Evolutionary conservation across 208 protist genomes (phyloP), one percentile per base, ranked within the genome.

Genomic region (Blastocrithidia nonstop): DNA sequence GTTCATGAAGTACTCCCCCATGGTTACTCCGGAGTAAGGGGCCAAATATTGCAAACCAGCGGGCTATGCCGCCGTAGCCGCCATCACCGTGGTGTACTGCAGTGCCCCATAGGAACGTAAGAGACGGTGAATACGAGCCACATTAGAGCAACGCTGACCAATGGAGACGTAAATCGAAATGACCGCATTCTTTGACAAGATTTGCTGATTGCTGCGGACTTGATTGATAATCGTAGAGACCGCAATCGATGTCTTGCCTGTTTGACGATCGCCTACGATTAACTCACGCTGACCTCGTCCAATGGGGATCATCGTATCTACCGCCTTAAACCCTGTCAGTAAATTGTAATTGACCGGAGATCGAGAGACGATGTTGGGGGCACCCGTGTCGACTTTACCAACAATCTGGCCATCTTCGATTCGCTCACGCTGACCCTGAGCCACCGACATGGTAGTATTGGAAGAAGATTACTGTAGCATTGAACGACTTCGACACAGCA

Each of bases 211-310:
- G 45, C 73, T 68, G 42, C 67, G 65, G 42, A 88, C 79, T 71
- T 95, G 88, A 68, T 95, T 95, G 58, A 95, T 83, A 54, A 95
- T 93, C 44, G 85, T 79, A 48, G 87, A 90, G 22, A 95, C 66
- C 28, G 88, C 88, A 64, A 95, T 82, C 47, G 88, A 88, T 21
- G 88, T 95, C 66, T 95, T 94, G 28, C 88, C 88, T 16, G 85
- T 94, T 66, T 95, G 88, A 46, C 88, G 82, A 68, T 95, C 88
- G 42, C 88, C 88, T 40, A 95, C 85, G 55, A 95, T 95, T 42
- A 95, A 57, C 76, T 95, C 85, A 60, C 88, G 83, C 73, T 95
- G 88, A 23, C 88, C 89, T 55, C 89, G 83, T 37, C 89, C 89
- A 54, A 96, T 84, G 24, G 89, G 89, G 51, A 96, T 88, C 57